phyloP scores from a whole-genome alignment of 2,329 filamentous ascomycete genomes.

The Colletotrichum costaricense region DNA sequence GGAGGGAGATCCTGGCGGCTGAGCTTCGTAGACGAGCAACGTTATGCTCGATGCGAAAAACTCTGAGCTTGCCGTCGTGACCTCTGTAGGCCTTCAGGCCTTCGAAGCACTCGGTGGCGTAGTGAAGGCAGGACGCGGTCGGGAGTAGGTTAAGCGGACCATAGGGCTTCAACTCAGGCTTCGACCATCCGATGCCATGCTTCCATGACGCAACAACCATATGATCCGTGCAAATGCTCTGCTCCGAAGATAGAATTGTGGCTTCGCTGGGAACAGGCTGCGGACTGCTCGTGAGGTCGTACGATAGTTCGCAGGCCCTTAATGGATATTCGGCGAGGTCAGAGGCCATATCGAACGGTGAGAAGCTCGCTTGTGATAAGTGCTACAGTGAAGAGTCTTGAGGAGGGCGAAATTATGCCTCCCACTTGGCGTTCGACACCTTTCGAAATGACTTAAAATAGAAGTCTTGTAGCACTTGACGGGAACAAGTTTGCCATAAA shows the following conservation, averaged over 20 bases:
- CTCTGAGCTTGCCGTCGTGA: conserved; percentile 76
- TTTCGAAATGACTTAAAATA: too few relatives aligned
- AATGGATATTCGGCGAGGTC: too few relatives aligned
- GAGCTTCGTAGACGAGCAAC: conserved; percentile 72
- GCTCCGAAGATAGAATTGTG: conserved; percentile 51
- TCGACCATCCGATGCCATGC: conserved; percentile 73
- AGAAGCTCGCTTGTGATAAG: too few relatives aligned
- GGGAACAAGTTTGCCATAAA: too few relatives aligned
- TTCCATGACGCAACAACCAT: conserved; percentile 85
- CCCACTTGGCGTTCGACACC: too few relatives aligned
- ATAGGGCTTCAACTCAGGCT: conserved; percentile 80
- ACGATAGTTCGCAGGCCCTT: conserved; percentile 71
- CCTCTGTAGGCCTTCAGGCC: conserved; percentile 86
- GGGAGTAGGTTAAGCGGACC: conserved; percentile 83
- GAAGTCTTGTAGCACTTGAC: too few relatives aligned
- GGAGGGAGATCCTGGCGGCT: conserved; percentile 76
- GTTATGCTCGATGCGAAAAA: conserved; percentile 83
- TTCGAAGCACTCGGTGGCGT: conserved; percentile 92
- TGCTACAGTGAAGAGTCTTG: too few relatives aligned
- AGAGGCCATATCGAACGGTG: too few relatives aligned
- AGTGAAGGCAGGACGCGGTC: conserved; percentile 84
- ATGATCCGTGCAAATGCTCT: conserved; percentile 82
- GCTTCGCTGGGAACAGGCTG: conserved; percentile 64
- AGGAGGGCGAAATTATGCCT: too few relatives aligned
- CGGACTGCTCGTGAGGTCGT: conserved; percentile 62